A percentile compares a stretch with the other conserved stretches of the same genome.
Conservation (phyloP, 345 rosid genomes). For the Lumnitzera littorea region DNA sequence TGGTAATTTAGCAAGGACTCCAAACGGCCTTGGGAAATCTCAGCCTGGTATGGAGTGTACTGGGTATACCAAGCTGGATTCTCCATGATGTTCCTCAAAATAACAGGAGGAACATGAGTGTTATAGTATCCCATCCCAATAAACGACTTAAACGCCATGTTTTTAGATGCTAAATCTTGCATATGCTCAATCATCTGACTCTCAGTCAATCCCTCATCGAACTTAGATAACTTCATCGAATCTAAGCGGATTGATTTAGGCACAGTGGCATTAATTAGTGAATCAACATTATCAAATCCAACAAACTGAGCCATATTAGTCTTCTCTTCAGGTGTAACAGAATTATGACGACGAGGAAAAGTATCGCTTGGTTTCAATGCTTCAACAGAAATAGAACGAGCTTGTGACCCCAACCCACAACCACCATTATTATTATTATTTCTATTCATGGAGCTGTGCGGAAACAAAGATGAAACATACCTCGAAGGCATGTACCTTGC, state of each 20-base stretch:
- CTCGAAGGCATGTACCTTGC: slow-evolving; percentile 50
- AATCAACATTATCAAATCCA: slow-evolving; percentile 65
- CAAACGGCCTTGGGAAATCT: slow-evolving; percentile 89
- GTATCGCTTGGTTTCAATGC: slow-evolving; percentile 65
- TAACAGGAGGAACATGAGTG: slow-evolving; percentile 84
- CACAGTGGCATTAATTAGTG: slow-evolving; percentile 78
- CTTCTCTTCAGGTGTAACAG: slow-evolving; percentile 84
- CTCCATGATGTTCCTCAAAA: slow-evolving; percentile 90
- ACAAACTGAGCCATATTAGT: slow-evolving; percentile 58
- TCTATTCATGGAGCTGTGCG: slow-evolving; percentile 26
- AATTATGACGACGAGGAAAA: slow-evolving; percentile 95
- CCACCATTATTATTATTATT: slow-evolving; percentile 20
- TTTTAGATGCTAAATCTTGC: slow-evolving; percentile 65
- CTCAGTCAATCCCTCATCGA: slow-evolving; percentile 84
- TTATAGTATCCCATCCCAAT: slow-evolving; percentile 96
- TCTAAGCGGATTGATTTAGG: slow-evolving; percentile 91
- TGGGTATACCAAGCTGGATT: slow-evolving; percentile 99
- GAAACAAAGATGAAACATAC: slow-evolving; percentile 65
- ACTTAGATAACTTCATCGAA: slow-evolving; percentile 82
- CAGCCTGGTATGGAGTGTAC: slow-evolving; percentile 97
- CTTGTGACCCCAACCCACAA: slow-evolving; percentile 28
- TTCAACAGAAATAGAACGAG: slow-evolving; percentile 62
- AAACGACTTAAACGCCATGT: slow-evolving; percentile 75
- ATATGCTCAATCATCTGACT: slow-evolving; percentile 82
- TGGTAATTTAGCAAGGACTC: slow-evolving; percentile 90